These are phyloP conservation scores for Candida glaebosa DNA, from an alignment of 805 yeast species.

Conservation along the genomic window DNA sequence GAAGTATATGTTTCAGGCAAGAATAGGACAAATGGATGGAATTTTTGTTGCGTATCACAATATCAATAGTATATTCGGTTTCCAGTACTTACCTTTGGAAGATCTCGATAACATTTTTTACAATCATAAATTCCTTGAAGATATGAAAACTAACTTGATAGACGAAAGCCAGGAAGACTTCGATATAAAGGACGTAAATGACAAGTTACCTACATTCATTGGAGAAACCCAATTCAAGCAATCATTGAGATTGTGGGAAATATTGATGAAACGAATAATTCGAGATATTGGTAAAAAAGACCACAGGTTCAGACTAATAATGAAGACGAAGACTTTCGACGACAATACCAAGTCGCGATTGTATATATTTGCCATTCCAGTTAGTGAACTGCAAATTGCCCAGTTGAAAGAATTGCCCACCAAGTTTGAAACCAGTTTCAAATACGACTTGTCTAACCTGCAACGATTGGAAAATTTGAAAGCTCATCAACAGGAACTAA, in stretches of 20 bases:
- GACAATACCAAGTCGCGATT: constrained; percentile 9
- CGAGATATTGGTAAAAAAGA: constrained; percentile 20
- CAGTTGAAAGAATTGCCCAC: constrained; percentile 21
- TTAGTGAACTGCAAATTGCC: constrained; percentile 17
- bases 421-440: constrained; percentile 28
- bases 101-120: constrained; percentile 57
- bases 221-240: constrained; percentile 69
- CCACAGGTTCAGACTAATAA: constrained; percentile 26
- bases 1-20: constrained; percentile 86
- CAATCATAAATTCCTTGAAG: constrained; percentile 5
- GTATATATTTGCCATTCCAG: constrained; percentile 29
- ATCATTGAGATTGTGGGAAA: constrained; percentile 51
- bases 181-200: constrained; percentile 22
- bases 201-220: constrained; percentile 40
- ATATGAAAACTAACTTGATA: neutral
- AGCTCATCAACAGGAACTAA: constrained; percentile 22
- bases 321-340: constrained; percentile 8
- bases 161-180: neutral
- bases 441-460: constrained; percentile 20
- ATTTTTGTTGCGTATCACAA: constrained; percentile 91
- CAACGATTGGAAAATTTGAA: constrained; percentile 21
- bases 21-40: constrained; percentile 97
- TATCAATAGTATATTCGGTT: constrained; percentile 76
- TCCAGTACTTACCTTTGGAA: constrained; percentile 75
- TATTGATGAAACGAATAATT: constrained; percentile 23